These are phyloP conservation scores for Stygiomarasmius scandens DNA, from an alignment of 1,284 basidiomycete genomes.

Conservation along the genomic window DNA sequence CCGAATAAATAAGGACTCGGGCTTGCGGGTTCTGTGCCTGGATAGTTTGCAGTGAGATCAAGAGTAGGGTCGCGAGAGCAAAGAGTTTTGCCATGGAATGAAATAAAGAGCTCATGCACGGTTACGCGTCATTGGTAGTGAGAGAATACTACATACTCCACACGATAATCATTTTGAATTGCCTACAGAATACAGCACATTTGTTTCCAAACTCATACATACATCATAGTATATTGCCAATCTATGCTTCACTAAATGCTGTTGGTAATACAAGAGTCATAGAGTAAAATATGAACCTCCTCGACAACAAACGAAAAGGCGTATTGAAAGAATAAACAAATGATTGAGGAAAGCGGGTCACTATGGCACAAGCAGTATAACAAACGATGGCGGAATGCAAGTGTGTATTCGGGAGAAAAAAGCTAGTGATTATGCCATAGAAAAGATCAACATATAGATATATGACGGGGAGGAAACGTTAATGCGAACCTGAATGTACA, in stretches of 20 bases:
- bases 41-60: not conserved
- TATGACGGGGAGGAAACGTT: not conserved
- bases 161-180: too few relatives aligned
- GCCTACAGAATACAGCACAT: too few relatives aligned
- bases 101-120: too few relatives aligned
- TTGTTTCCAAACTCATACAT: not conserved
- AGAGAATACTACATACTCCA: not conserved
- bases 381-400: too few relatives aligned
- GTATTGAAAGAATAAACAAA: not conserved
- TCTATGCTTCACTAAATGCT: not conserved
- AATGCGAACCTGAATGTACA: not conserved
- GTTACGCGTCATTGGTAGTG: too few relatives aligned
- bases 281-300: not conserved
- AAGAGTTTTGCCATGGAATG: not conserved
- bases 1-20: slow-evolving; percentile 56
- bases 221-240: not conserved
- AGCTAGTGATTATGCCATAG: not conserved
- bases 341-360: too few relatives aligned
- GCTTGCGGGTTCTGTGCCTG: slow-evolving; percentile 20
- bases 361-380: too few relatives aligned
- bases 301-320: not conserved
- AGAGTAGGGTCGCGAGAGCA: not conserved
- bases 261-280: not conserved
- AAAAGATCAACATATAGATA: not conserved
- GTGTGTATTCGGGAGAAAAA: too few relatives aligned